phyloP scores from a whole-genome alignment of 2,329 filamentous ascomycete genomes.

The Clonostachys rosea region DNA sequence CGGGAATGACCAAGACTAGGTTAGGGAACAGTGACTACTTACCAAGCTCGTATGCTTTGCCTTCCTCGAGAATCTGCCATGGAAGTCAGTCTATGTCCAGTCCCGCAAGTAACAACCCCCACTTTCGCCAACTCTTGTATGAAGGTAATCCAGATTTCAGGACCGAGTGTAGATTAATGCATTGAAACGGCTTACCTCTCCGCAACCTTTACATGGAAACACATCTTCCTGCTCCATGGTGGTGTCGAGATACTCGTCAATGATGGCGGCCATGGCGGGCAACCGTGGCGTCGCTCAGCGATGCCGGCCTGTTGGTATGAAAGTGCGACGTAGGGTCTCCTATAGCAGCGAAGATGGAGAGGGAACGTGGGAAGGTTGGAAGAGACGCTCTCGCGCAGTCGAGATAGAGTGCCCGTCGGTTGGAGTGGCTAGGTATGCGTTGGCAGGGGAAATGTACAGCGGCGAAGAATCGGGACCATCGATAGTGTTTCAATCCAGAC shows the following conservation, averaged over 20 bases:
- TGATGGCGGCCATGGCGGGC: slow-evolving; percentile 37
- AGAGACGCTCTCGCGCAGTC: too few species aligned
- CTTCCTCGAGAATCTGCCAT: slow-evolving; percentile 86
- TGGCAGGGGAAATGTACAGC: too few species aligned
- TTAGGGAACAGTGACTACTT: slow-evolving; percentile 20
- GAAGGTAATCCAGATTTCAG: neutral
- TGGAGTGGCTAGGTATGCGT: too few species aligned
- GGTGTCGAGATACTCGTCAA: slow-evolving; percentile 59
- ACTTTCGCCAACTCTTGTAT: neutral
- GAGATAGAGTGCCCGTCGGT: too few species aligned
- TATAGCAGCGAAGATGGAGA: too few species aligned
- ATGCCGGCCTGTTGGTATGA: neutral
- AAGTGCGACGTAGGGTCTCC: too few species aligned
- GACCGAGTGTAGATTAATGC: slow-evolving; percentile 1
- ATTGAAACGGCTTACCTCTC: slow-evolving; percentile 60
- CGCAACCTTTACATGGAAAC: slow-evolving; percentile 89
- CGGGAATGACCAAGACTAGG: too few species aligned
- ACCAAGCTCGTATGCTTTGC: slow-evolving; percentile 98
- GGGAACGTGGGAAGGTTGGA: too few species aligned
- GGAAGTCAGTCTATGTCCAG: neutral
- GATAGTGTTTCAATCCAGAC: too few species aligned
- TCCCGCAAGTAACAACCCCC: neutral
- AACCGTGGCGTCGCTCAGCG: neutral
- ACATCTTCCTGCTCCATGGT: slow-evolving; percentile 74
- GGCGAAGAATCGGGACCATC: too few species aligned